Base-by-base conservation (phyloP, 352 stramenopile species). In the Phytophthora cajani region DNA sequence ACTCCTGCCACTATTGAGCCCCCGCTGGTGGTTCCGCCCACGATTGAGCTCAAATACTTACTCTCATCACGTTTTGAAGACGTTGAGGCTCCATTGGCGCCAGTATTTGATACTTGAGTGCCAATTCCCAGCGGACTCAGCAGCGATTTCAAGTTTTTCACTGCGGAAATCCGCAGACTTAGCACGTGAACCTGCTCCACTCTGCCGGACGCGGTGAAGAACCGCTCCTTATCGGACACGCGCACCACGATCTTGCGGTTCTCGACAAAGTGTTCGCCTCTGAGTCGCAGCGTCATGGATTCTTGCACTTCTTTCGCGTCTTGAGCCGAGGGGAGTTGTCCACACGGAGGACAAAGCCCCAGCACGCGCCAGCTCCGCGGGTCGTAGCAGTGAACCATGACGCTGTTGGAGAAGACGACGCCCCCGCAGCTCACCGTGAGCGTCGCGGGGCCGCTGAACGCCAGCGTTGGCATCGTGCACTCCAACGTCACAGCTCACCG, bases 381-480 rank as follows among this genome's bases (percentile, higher is more conserved):
- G 49, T 93, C 82, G 53, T 93, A 93, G 69, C 82, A 91, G n/a
- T 91, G 79, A 23, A 90, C 73, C 17, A 69, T 85, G 14, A 93
- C 75, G 16, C 74, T 67, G 50, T 93, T 93, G 0, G 85, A 93
- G 50, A 92, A 91, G 4, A 71, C 64, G 7, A 90, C 70, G 6
- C 79, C 81, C 25, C 77, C 81, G 38, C 89, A 74, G 9, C 57
- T 67, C 5, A 93, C 62, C 3, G 69, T 75, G 6, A 93, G 60
- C 2, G 85, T 75, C 12, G 81, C 82, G 8, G 79, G 66, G 0
- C 83, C 85, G 54, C 75, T 88, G 60, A 92, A 91, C 1, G 80
- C 42, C 0, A 92, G 58, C 2, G 77, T 51, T 7, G 85, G 81
- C 80, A 92, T 91, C 1, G 64, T 62, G 19, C 85, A 91, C 52